A percentile compares a stretch with the other conserved stretches of the same genome.
Conservation (phyloP, 2,329 filamentous ascomycete genomes). For the Fusarium palustre region DNA sequence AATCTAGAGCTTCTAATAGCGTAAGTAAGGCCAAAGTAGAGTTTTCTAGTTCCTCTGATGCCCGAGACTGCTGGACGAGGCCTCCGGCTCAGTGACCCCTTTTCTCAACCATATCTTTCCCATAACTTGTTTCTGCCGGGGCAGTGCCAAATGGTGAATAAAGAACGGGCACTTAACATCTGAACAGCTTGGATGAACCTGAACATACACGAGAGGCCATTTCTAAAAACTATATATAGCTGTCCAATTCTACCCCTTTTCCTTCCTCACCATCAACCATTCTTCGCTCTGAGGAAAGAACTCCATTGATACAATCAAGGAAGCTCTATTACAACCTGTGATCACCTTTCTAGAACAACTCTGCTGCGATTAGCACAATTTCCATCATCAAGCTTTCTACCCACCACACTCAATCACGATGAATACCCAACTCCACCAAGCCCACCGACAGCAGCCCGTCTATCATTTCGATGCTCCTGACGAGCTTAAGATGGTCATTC, state of each 20-base stretch:
- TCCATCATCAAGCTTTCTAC: neutral
- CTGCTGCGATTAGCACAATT: neutral
- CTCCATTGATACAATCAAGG: neutral
- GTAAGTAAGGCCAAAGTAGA: neutral
- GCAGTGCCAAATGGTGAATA: neutral
- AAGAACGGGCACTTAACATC: neutral
- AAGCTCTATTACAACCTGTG: neutral
- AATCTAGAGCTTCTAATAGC: rapidly evolving
- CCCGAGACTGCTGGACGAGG: neutral
- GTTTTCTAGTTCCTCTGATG: neutral
- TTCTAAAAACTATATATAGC: neutral
- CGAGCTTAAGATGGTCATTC: neutral
- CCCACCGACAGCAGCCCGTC: neutral
- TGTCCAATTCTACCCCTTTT: neutral
- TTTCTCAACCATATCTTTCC: neutral
- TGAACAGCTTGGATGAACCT: neutral
- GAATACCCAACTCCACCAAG: neutral
- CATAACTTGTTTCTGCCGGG: neutral
- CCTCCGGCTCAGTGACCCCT: neutral
- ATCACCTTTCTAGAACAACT: neutral
- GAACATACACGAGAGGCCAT: neutral
- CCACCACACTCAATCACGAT: neutral
- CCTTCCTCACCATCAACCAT: neutral
- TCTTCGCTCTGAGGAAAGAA: neutral
- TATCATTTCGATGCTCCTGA: neutral